Evolutionary conservation across 768 basidiomycete genomes (phyloP), one percentile per base, ranked within the genome.

Genomic region (Boletus rubropictus): DNA sequence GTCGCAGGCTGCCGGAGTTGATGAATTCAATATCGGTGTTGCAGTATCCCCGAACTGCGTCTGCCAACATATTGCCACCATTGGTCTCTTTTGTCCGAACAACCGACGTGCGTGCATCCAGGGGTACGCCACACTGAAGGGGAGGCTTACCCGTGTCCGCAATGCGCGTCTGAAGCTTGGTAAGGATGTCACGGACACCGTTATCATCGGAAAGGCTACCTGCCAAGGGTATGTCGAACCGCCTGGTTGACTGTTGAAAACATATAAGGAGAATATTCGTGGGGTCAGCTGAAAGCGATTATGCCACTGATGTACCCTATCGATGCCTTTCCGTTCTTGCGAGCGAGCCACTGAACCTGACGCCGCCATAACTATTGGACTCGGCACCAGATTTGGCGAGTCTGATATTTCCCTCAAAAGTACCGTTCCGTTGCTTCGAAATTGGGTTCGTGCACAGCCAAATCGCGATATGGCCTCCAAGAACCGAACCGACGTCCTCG

Each of bases 21-120:
- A 49, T 39, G 18, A 46, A 39, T n/a, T 46, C 40, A 1, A 52
- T 46, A 29, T 58, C 59, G 58, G 59, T 20, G 22, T 49, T 39
- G 21, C 51, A 37, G 38, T 54, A 54, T 32, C 43, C 42, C 59
- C 59, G 58, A 39, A 49, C 56, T 41, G 48, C 56, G 44, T n/a
- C n/a, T n/a, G n/a, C n/a, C n/a, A n/a, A n/a, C n/a, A n/a, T 48
- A 18, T 46, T 50, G 0, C 54, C 42, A 4, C 53, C 1, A 32
- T 42, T 33, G 2, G 48, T 42, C 7, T 50, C n/a, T n/a, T n/a
- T 48, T 3, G 42, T 46, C 39, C 44, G 46, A 39, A 42, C 18
- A n/a, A 20, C 31, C 2, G 38, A 44, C 5, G 31, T 44, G 29
- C 48, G 46, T 25, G 36, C 46, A 5, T 48, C 44, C n/a, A 53